These are phyloP conservation scores for Plasmodium malariae DNA, from an alignment of 169 alveolate species.

Conservation along the genomic window DNA sequence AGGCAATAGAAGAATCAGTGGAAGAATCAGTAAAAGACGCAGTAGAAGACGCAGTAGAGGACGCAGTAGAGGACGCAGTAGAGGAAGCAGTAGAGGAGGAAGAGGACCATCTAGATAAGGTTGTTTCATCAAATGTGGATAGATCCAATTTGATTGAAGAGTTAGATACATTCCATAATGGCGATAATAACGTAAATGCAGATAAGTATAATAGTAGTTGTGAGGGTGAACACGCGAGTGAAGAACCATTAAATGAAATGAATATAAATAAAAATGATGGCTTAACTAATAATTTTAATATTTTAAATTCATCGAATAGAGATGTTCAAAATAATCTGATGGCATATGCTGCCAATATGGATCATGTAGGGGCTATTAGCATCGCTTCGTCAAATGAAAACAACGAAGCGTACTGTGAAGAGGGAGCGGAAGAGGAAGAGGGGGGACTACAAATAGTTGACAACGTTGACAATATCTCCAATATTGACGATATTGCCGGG, in stretches of 20 bases:
- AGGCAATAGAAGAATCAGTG: not conserved
- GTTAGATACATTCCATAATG: too few relatives aligned
- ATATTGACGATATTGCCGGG: not conserved
- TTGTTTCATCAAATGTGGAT: too few relatives aligned
- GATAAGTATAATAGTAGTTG: not conserved
- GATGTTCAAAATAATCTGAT: not conserved
- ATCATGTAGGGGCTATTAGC: slow-evolving; percentile 11
- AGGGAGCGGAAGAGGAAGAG: not conserved
- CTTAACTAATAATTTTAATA: not conserved
- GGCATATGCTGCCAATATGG: not conserved
- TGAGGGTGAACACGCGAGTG: not conserved
- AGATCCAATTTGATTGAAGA: too few relatives aligned
- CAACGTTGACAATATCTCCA: not conserved
- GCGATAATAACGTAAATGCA: not conserved
- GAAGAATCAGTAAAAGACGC: slow-evolving; percentile 1
- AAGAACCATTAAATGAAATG: not conserved
- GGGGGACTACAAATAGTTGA: too few relatives aligned
- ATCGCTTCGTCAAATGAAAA: slow-evolving; percentile 34
- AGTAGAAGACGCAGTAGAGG: slow-evolving; percentile 1
- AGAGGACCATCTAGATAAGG: too few relatives aligned
- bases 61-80: not conserved
- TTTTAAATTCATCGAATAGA: not conserved
- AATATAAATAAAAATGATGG: not conserved
- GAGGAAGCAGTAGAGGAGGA: not conserved
- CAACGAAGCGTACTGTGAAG: not conserved